Conservation (phyloP, 2,329 filamentous ascomycete species). For the Penicillium verrucosum region DNA sequence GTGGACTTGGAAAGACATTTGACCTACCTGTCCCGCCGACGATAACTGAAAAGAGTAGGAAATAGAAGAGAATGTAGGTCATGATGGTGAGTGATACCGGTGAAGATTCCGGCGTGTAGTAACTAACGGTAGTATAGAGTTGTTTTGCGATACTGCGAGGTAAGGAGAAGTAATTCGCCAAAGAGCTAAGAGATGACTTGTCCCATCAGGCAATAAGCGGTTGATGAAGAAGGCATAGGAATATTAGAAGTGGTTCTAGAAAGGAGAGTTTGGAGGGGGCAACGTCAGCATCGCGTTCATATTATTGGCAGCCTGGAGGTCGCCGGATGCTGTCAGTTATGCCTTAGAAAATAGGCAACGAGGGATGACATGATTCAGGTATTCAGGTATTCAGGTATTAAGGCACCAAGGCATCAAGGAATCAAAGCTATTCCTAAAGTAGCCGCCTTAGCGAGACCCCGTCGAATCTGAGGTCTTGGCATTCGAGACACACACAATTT, state of each 20-base stretch:
- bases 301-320: constrained; percentile 3
- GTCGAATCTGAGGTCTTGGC: constrained; percentile 17
- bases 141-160: background rate
- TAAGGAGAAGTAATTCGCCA: background rate
- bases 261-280: background rate
- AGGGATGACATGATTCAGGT: background rate
- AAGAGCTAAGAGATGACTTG: background rate
- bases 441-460: constrained; percentile 39
- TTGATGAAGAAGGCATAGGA: background rate
- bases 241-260: background rate
- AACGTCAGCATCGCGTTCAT: constrained; percentile 7
- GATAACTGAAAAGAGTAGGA: constrained; percentile 68
- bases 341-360: constrained; percentile 7
- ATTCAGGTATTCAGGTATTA: constrained; percentile 8
- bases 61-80: constrained; percentile 74
- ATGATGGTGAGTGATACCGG: constrained; percentile 48
- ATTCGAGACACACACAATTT: constrained; percentile 30
- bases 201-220: background rate
- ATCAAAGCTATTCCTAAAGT: constrained; percentile 32
- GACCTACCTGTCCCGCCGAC: constrained; percentile 64
- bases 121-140: background rate
- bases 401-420: constrained; percentile 11
- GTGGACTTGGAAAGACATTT: background rate
- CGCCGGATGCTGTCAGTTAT: background rate
- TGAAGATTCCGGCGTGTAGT: background rate